These are phyloP conservation scores for Arachnomyces sp. DNA, from an alignment of 2,329 filamentous ascomycete genomes.

Conservation along the genomic window DNA sequence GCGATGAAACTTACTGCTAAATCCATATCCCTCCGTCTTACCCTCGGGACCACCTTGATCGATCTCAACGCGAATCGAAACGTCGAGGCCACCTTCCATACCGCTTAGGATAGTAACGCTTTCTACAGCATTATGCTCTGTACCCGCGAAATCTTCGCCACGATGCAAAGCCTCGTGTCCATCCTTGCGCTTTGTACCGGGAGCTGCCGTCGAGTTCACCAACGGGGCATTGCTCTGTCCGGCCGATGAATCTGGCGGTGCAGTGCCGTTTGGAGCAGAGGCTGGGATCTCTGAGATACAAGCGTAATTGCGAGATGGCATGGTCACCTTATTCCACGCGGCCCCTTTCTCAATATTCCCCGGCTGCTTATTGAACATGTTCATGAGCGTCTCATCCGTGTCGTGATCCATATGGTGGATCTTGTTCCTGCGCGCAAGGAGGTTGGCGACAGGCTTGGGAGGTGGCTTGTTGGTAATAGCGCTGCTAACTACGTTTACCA, in stretches of 20 bases:
- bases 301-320: constrained; percentile 61
- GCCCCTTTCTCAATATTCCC: constrained; percentile 55
- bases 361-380: constrained; percentile 55
- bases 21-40: constrained; percentile 40
- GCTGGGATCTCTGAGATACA: constrained; percentile 48
- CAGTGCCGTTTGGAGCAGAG: constrained; percentile 17
- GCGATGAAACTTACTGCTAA: constrained; percentile 34
- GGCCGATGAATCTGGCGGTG: not conserved
- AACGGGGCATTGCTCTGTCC: constrained; percentile 5
- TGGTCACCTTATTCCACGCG: constrained; percentile 72
- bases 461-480: constrained; percentile 63
- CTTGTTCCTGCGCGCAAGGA: constrained; percentile 55
- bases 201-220: constrained; percentile 18
- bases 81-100: constrained; percentile 36
- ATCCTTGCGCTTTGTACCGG: constrained; percentile 42
- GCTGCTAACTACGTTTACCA: constrained; percentile 55
- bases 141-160: constrained; percentile 72
- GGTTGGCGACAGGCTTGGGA: constrained; percentile 55
- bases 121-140: constrained; percentile 63
- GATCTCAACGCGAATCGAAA: constrained; percentile 40
- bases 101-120: constrained; percentile 30
- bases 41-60: constrained; percentile 34
- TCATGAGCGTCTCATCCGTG: constrained; percentile 57
- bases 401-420: constrained; percentile 56
- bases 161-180: constrained; percentile 63